phyloP scores from a whole-genome alignment of 1,284 basidiomycete genomes.

The Ceratobasidium sp. region DNA sequence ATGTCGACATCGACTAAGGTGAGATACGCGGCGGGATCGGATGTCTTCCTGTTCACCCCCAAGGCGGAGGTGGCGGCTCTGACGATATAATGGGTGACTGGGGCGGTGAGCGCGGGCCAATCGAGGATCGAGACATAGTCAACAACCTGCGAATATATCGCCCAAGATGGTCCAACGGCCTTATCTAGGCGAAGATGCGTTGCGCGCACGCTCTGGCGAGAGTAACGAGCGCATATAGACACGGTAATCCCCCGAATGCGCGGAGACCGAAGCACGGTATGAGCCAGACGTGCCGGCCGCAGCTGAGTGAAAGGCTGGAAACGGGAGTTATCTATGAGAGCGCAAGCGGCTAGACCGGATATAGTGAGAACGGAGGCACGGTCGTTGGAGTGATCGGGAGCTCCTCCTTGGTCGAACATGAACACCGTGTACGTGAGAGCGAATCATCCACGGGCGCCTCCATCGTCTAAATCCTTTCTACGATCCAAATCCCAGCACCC shows the following conservation, averaged over 20 bases:
- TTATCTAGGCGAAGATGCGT: conserved; percentile 11
- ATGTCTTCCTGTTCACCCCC: conserved; percentile 12
- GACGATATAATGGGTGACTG: neutral
- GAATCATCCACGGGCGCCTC: neutral
- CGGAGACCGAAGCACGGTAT: neutral
- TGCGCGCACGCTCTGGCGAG: neutral
- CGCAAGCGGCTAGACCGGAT: neutral
- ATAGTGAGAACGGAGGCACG: conserved; percentile 19
- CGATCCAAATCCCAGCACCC: neutral
- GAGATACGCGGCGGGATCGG: conserved; percentile 38
- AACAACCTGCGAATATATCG: conserved; percentile 29
- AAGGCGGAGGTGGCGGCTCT: conserved; percentile 16
- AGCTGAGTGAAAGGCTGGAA: neutral
- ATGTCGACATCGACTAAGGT: conserved; percentile 16
- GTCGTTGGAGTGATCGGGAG: conserved; percentile 24
- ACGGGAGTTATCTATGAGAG: neutral
- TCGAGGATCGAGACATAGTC: conserved; percentile 1
- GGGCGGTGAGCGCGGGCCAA: conserved; percentile 3
- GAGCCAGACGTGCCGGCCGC: conserved; percentile 30
- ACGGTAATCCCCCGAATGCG: conserved; percentile 3
- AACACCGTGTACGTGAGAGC: neutral
- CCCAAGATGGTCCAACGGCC: neutral
- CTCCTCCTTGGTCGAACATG: conserved; percentile 15
- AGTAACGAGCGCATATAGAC: conserved; percentile 9
- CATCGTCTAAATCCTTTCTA: neutral